Percentiles rank a stretch among this genome's conserved stretches.
Conservation (phyloP, 2,329 filamentous ascomycete species). For the Colletotrichum orbiculare region DNA sequence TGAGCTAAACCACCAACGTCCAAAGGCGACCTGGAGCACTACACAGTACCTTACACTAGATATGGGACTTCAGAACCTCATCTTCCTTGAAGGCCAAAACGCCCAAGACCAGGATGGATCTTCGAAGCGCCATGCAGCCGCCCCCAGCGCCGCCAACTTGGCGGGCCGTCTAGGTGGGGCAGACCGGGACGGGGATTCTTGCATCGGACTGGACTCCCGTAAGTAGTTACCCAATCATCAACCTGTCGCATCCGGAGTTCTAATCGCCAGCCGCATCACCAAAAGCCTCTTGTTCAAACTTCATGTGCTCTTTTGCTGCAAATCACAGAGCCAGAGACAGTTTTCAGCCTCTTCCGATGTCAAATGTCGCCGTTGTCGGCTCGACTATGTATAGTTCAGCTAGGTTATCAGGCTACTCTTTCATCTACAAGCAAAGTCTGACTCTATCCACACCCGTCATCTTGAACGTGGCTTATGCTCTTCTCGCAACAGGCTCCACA, state of each 20-base stretch:
- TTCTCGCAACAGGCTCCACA: conserved; percentile 30
- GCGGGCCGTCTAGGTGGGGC: conserved; percentile 14
- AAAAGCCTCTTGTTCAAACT: too few relatives aligned
- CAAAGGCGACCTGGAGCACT: background rate
- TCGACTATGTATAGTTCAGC: background rate
- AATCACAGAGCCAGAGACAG: too few relatives aligned
- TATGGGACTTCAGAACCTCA: conserved; percentile 17
- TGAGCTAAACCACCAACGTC: too few relatives aligned
- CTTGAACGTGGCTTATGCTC: conserved; percentile 9
- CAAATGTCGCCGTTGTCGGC: too few relatives aligned
- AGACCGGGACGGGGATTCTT: conserved; percentile 10
- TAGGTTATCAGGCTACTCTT: background rate
- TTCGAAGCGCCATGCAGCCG: conserved; percentile 17
- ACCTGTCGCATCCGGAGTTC: background rate
- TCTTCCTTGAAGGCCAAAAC: conserved; percentile 7
- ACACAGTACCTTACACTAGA: background rate
- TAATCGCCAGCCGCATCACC: background rate
- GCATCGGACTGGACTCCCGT: conserved; percentile 8
- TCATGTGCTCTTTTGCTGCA: too few relatives aligned
- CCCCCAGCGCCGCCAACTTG: conserved; percentile 24
- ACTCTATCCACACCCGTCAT: background rate
- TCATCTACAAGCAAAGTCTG: background rate
- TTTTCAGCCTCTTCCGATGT: too few relatives aligned
- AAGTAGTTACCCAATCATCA: background rate
- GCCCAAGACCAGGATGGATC: background rate